phyloP scores from a whole-genome alignment of 1,284 basidiomycete species.

The Sporisorium scitamineum region DNA sequence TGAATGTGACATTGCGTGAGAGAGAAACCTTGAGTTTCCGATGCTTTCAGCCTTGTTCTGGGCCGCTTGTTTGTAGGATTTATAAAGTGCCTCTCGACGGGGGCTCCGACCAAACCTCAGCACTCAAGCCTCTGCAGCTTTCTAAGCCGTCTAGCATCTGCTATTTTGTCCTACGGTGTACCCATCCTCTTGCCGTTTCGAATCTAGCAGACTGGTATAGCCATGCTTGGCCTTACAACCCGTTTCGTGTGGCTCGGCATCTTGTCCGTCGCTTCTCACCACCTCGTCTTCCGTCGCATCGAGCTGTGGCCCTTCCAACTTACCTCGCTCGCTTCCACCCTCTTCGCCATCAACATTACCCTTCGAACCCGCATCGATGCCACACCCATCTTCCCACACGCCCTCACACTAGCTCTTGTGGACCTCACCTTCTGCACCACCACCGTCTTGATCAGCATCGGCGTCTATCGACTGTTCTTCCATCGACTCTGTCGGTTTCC shows the following conservation, averaged over 20 bases:
- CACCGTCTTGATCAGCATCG: constrained; percentile 27
- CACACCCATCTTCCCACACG: constrained; percentile 7
- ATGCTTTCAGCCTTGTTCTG: too few relatives aligned
- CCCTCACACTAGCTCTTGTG: constrained; percentile 5
- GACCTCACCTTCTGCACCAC: constrained; percentile 6
- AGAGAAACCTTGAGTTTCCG: too few relatives aligned
- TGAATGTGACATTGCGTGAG: too few relatives aligned
- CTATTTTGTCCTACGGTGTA: neutral
- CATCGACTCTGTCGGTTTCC: constrained; percentile 40
- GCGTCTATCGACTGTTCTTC: constrained; percentile 39
- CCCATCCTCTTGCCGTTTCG: neutral
- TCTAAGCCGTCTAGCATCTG: neutral
- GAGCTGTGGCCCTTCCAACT: constrained; percentile 33
- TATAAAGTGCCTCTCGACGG: too few relatives aligned
- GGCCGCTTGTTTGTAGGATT: neutral
- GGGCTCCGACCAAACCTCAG: too few relatives aligned
- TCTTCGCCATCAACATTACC: constrained; percentile 13
- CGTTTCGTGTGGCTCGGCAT: constrained; percentile 9
- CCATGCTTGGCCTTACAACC: constrained; percentile 1
- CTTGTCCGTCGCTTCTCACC: constrained; percentile 13
- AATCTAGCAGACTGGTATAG: neutral
- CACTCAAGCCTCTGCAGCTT: too few relatives aligned
- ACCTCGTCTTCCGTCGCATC: constrained; percentile 21
- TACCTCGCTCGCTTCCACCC: neutral
- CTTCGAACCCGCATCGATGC: constrained; percentile 5